A percentile compares a stretch with the other conserved stretches of the same genome.
Evolutionary conservation across 768 basidiomycete species (phyloP).

Genomic region (Stropharia rugosoannulata): DNA sequence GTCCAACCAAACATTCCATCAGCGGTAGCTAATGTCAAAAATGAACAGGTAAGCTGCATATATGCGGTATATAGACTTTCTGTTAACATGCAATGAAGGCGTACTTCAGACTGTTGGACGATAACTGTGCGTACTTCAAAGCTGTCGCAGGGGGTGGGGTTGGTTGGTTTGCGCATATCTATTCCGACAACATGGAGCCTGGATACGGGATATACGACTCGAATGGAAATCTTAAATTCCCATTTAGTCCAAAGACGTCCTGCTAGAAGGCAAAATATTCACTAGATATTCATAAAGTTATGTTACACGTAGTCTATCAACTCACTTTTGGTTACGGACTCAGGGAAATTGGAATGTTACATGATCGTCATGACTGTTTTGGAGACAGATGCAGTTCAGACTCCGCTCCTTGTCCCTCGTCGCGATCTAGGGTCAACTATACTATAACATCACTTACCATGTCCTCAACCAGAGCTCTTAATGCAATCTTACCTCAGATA

Average conservation of each 20-base stretch:
- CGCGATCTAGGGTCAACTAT: neutral
- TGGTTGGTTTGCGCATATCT: constrained; percentile 84
- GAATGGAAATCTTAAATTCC: constrained; percentile 54
- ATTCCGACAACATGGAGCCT: constrained; percentile 61
- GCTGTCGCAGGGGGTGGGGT: constrained; percentile 56
- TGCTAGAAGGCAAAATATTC: too few relatives aligned
- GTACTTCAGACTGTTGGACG: constrained; percentile 64
- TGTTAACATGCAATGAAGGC: constrained; percentile 32
- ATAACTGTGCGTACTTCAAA: constrained; percentile 65
- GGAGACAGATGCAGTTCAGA: constrained; percentile 9
- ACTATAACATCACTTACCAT: constrained; percentile 4
- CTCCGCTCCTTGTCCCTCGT: constrained; percentile 7
- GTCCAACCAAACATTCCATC: constrained; percentile 65
- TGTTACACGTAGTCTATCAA: too few relatives aligned
- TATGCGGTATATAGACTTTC: neutral
- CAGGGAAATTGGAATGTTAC: too few relatives aligned
- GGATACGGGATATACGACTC: constrained; percentile 69
- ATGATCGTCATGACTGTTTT: too few relatives aligned
- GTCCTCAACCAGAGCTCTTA: constrained; percentile 62
- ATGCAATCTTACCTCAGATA: constrained; percentile 75
- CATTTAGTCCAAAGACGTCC: constrained; percentile 59
- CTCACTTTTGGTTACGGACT: too few relatives aligned
- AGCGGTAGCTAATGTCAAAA: constrained; percentile 61
- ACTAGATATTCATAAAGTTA: too few relatives aligned
- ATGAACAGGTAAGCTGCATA: constrained; percentile 52